Conservation (phyloP, 1,284 basidiomycete species). For the Vanrija humicola region DNA sequence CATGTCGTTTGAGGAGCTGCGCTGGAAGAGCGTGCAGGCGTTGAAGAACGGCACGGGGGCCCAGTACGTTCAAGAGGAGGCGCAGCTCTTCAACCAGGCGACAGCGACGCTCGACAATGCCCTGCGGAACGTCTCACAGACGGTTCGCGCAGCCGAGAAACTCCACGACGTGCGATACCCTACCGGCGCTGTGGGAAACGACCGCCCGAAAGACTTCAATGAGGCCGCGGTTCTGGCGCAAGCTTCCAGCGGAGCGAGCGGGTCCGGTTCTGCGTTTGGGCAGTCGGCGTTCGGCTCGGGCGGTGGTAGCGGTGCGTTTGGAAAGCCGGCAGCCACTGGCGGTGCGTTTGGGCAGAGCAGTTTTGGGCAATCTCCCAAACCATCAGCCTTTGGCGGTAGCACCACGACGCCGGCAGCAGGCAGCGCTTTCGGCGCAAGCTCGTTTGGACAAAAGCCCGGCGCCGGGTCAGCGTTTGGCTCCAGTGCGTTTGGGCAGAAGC, state of each 20-base stretch:
- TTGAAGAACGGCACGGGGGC: constrained; percentile 1
- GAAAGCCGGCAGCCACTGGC: not conserved
- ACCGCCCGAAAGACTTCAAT: constrained; percentile 30
- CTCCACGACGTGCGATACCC: constrained; percentile 39
- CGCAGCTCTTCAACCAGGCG: constrained; percentile 20
- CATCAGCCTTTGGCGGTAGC: not conserved
- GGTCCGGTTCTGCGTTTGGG: not conserved
- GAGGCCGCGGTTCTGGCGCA: constrained; percentile 25
- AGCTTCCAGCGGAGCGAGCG: not conserved
- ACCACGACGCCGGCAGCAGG: not conserved
- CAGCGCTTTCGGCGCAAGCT: constrained; percentile 1
- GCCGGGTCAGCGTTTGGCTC: not conserved
- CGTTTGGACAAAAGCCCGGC: not conserved
- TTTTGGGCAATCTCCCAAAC: too few species aligned
- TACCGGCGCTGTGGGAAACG: constrained; percentile 14
- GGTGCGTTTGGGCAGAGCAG: not conserved
- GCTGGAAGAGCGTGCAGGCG: constrained; percentile 63
- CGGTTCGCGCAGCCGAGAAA: constrained; percentile 27
- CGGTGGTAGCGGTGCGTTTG: too few species aligned
- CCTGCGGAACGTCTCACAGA: constrained; percentile 23
- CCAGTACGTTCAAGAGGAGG: constrained; percentile 36
- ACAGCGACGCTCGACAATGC: constrained; percentile 26
- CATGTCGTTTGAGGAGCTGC: constrained; percentile 74
- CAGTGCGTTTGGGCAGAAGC: not conserved
- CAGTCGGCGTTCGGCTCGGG: not conserved